Evolutionary conservation across 202 grass and related monocot genomes (phyloP).

Genomic region (Thinopyrum obtusiflorum): DNA sequence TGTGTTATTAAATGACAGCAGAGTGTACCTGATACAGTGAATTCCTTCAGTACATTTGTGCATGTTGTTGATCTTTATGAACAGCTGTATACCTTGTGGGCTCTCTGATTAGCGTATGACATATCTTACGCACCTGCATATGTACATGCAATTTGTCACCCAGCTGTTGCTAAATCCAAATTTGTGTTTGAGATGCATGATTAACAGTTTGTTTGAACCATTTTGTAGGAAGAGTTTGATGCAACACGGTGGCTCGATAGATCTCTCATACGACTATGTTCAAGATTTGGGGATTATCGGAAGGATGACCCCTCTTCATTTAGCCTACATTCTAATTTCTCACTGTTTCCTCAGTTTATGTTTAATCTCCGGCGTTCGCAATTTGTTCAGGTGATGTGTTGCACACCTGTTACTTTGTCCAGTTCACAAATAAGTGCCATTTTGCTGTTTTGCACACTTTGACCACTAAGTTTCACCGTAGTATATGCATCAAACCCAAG

Average conservation of each 20-base stretch:
- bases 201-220: slow-evolving; percentile 17
- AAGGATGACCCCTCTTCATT: slow-evolving; percentile 97
- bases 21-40: not conserved
- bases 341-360: slow-evolving; percentile 96
- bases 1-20: not conserved
- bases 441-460: not conserved
- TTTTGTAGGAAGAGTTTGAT: slow-evolving; percentile 87
- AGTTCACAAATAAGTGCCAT: not conserved
- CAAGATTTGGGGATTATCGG: slow-evolving; percentile 92
- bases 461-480: not conserved
- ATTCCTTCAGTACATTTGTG: not conserved
- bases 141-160: not conserved
- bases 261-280: slow-evolving; percentile 89
- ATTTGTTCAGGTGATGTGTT: slow-evolving; percentile 81
- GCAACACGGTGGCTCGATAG: slow-evolving; percentile 96
- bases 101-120: not conserved
- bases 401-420: not conserved
- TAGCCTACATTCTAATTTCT: slow-evolving; percentile 91
- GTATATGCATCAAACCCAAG: not conserved
- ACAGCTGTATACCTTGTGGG: not conserved
- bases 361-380: slow-evolving; percentile 97
- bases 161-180: slow-evolving; percentile 12
- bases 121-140: not conserved
- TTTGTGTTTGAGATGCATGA: slow-evolving; percentile 13
- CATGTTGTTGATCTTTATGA: not conserved